A percentile compares a stretch with the other conserved stretches of the same genome.
Conservation (phyloP, 345 rosid species). For the Rhizophora mangle region DNA sequence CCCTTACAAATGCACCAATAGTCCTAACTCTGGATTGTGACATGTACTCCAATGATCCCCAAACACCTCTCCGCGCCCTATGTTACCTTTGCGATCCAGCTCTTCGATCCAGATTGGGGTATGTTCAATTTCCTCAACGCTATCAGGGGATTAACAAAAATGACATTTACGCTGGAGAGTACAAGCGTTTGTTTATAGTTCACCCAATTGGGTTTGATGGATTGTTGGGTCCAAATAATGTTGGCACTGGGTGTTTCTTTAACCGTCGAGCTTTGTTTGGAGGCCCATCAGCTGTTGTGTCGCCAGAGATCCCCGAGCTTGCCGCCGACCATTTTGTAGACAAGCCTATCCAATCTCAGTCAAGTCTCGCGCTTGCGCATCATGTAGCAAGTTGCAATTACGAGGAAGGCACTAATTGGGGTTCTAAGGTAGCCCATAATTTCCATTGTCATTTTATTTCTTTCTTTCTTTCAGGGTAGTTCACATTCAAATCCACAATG, state of each 20-base stretch:
- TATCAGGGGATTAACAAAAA: constrained; percentile 46
- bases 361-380: constrained; percentile 41
- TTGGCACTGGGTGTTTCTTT: constrained; percentile 72
- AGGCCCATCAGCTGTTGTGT: constrained; percentile 20
- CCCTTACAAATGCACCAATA: constrained; percentile 64
- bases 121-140: constrained; percentile 69
- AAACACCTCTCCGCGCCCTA: constrained; percentile 43
- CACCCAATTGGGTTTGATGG: constrained; percentile 55
- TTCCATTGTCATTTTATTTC: background rate
- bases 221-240: constrained; percentile 37
- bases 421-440: constrained; percentile 42
- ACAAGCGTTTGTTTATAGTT: constrained; percentile 34
- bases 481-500: too few relatives aligned
- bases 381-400: constrained; percentile 50
- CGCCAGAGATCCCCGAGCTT: constrained; percentile 38
- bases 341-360: constrained; percentile 24
- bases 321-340: constrained; percentile 20
- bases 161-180: constrained; percentile 54
- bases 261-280: constrained; percentile 58
- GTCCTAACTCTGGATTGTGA: constrained; percentile 77
- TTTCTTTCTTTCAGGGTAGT: background rate
- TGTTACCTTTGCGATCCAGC: constrained; percentile 54
- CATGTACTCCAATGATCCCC: constrained; percentile 72
- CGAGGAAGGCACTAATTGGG: constrained; percentile 62
- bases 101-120: constrained; percentile 27